Conservation (phyloP, 2,329 filamentous ascomycete genomes). For the Alternaria ethzedia region DNA sequence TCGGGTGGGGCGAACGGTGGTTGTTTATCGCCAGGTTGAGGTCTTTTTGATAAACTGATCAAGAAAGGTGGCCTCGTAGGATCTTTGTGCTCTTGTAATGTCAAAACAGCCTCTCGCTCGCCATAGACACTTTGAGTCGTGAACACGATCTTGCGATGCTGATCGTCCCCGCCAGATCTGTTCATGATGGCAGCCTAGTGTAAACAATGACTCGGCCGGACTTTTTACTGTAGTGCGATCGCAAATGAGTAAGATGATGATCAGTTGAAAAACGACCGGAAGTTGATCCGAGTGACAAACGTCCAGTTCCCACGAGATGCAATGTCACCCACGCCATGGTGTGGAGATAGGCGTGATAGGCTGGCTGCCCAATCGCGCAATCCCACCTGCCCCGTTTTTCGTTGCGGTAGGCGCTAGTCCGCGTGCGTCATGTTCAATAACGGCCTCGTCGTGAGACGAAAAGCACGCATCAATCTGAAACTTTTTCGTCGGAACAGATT, state of each 20-base stretch:
- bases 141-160: conserved; percentile 11
- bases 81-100: conserved; percentile 21
- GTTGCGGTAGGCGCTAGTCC: conserved; percentile 17
- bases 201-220: conserved; percentile 1
- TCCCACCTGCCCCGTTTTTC: conserved; percentile 8
- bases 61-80: conserved; percentile 21
- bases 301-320: background rate
- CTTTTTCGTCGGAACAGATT: background rate
- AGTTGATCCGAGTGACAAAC: background rate
- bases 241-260: background rate
- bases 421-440: conserved; percentile 10
- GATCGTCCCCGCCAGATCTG: background rate
- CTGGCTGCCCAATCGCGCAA: background rate
- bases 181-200: background rate
- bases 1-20: background rate
- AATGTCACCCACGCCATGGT: background rate
- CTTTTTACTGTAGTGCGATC: background rate
- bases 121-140: conserved; percentile 12
- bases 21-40: conserved; percentile 16
- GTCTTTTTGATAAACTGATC: conserved; percentile 25
- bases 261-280: fast-evolving
- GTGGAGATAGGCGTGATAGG: background rate
- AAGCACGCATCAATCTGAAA: conserved; percentile 4
- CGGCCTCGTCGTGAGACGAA: conserved; percentile 6
- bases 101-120: conserved; percentile 2